Evolutionary conservation across 148 eudicot genomes (phyloP).

Genomic region (Salicornia ramosissima): DNA sequence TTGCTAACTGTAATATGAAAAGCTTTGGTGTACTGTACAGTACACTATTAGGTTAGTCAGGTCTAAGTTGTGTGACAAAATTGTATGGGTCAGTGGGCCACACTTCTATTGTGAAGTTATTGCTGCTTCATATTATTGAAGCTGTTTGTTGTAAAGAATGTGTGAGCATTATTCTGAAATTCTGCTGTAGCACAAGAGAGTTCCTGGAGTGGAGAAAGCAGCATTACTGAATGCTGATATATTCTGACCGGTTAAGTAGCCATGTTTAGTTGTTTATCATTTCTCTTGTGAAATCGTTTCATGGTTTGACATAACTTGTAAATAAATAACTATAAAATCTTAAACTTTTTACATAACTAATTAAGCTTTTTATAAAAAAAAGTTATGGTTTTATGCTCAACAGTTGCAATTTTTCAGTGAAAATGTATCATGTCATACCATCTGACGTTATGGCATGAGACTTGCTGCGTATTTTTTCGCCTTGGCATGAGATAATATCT

Average conservation of each 20-base stretch:
- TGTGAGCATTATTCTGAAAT: background rate
- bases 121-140: background rate
- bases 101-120: background rate
- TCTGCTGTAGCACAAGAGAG: background rate
- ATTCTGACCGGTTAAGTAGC: background rate
- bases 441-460: no score
- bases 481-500: conserved; percentile 2
- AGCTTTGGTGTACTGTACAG: background rate
- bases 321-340: no score
- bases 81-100: background rate
- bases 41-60: background rate
- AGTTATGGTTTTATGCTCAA: no score
- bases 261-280: no score
- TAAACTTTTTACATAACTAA: no score
- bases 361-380: no score
- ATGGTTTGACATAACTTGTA: no score
- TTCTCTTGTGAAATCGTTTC: no score
- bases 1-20: background rate
- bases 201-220: background rate
- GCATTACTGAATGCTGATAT: background rate
- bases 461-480: background rate
- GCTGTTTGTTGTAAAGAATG: background rate
- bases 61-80: background rate
- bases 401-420: no score
- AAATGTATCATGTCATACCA: no score